Base-by-base conservation (phyloP, 306 rosid genomes). In the Prinsepia uniflora region DNA sequence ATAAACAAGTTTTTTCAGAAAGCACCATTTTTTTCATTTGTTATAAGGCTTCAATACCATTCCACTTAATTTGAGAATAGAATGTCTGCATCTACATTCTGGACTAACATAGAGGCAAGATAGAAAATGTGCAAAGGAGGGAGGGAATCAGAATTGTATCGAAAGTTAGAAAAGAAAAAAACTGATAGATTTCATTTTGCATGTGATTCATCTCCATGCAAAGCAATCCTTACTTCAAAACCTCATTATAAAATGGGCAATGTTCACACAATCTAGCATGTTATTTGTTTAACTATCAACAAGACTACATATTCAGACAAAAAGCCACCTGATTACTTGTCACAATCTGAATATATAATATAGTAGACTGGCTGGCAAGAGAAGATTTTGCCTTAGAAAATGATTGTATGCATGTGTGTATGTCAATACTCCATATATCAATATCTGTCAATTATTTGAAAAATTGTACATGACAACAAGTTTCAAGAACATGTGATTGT, bases 41-140 rank as follows among this genome's bases (percentile, higher is more conserved):
- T 24, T 42, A 12, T 7, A 17, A 34, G 41, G 63, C 63, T 58
- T 58, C 63, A 58, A 34, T 13, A 14, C 63, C 63, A 30, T 12
- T 30, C 12, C n/a, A 19, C 6, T 18, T 40, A 39, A 40, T 18
- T 20, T 36, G 66, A 15, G 44, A 55, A 43, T 24, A 48, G 56
- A 17, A 24, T 42, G 43, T 55, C 22, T 44, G 73, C 64, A 47
- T 42, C 72, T 34, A 50, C n/a, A 36, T 41, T 10, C 13, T 4
- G 13, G 20, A 48, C n/a, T 41, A 42, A 39, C 57, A 47, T 43
- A 72, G 68, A 62, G 22, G 60, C n/a, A 72, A 48, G 39, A 57
- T 19, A 13, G 0, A 40, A n/a, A 39, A 53, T 46, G 41, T 0
- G 40, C 43, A 19, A 67, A 46, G 58, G 5, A 46, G 49, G 39